Conservation (phyloP, 2,329 filamentous ascomycete genomes). For the Raffaelea albimanens region DNA sequence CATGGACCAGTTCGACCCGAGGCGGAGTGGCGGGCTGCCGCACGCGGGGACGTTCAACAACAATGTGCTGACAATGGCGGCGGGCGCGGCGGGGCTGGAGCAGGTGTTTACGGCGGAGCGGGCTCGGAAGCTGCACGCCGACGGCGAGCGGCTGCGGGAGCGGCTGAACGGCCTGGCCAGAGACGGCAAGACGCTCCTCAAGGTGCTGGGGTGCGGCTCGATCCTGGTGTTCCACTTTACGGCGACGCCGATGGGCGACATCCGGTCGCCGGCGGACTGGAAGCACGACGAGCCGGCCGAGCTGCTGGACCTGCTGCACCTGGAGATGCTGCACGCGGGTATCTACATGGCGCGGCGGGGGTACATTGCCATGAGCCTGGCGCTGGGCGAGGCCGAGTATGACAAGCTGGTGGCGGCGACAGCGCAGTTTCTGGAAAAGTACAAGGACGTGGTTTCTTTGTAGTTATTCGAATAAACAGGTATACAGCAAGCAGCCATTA, state of each 20-base stretch:
- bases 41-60: conserved; percentile 57
- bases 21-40: conserved; percentile 34
- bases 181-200: conserved; percentile 17
- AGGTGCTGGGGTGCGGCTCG: background rate
- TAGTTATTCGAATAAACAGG: background rate
- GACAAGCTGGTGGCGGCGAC: background rate
- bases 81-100: conserved; percentile 32
- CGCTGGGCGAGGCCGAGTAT: background rate
- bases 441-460: background rate
- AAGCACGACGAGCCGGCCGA: background rate
- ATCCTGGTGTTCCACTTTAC: background rate
- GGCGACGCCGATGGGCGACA: conserved; percentile 13
- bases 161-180: conserved; percentile 19
- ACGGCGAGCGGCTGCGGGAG: conserved; percentile 23
- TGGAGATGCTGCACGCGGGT: background rate
- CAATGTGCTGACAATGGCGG: conserved; percentile 47
- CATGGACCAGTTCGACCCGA: conserved; percentile 61
- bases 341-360: background rate
- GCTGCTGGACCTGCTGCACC: conserved; percentile 1
- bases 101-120: conserved; percentile 23
- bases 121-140: conserved; percentile 19
- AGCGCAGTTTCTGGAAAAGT: background rate
- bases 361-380: conserved; percentile 1
- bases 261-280: conserved; percentile 4
- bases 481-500: background rate